Base-by-base conservation (phyloP, 768 basidiomycete species). In the Russula sp. region DNA sequence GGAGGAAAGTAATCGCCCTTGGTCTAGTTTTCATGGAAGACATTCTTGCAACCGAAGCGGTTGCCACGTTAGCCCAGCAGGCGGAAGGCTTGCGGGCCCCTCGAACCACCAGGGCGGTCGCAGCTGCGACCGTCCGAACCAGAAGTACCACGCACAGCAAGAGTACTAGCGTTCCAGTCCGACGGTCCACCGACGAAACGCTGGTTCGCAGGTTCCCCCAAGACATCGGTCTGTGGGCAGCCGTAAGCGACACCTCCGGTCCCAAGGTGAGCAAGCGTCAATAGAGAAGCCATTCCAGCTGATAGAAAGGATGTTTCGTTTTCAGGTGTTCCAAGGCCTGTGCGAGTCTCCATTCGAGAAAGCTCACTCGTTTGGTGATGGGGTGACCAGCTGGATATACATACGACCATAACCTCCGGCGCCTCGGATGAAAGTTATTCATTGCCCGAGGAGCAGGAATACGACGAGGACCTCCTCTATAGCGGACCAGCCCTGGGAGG, bases 81-180 rank as follows among this genome's bases (percentile, higher is more conserved):
- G 59, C 64, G 0, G 16, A 13, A 61, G 56, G 53, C 64, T 65
- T 65, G 64, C 64, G 64, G 53, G 48, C 53, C 59, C 59, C 64
- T 28, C 28, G 0, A 2, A 28, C 64, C 64, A 65, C 64, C 59
- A 56, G 64, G 64, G 36, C 52, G 59, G 1, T 44, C 64, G 13
- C 59, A n/a, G 28, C 59, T 55, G 30, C 11, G 64, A 34, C 14
- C 38, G 48, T 44, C 38, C 38, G n/a, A 42, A 26, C 59, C 28
- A 26, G 48, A 3, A 0, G 0, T 16, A 16, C 34, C 38, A 55
- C 16, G 28, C 28, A 10, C 46, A 9, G n/a, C 53, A 22, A 36
- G n/a, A 13, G 36, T 2, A 5, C 53, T 20, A 7, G 38, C 30
- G 13, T 14, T 32, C 38, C 22, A 2, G 46, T 38, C 49, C 7